phyloP scores from a whole-genome alignment of 495 filamentous ascomycete genomes.

The Aspergillus panamensis region DNA sequence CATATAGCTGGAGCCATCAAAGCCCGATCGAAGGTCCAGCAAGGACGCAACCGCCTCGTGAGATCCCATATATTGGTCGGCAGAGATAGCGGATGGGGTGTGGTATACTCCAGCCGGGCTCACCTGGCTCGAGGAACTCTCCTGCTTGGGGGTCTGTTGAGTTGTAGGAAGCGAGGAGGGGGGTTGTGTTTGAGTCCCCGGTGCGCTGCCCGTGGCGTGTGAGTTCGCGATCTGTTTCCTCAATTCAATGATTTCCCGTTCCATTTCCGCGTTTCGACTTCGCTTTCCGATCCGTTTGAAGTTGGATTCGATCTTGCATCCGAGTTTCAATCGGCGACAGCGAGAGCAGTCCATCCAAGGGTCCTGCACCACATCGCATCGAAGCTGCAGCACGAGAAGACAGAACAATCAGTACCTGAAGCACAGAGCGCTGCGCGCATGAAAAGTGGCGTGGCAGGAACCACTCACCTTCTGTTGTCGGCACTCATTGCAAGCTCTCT shows the following conservation, averaged over 20 bases:
- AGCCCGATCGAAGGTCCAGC: slow-evolving; percentile 64
- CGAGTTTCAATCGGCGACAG: slow-evolving; percentile 79
- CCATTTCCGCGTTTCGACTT: slow-evolving; percentile 89
- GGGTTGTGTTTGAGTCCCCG: slow-evolving; percentile 47
- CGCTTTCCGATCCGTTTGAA: slow-evolving; percentile 93
- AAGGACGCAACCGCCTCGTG: slow-evolving; percentile 82
- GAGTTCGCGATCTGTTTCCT: slow-evolving; percentile 63
- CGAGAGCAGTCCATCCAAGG: slow-evolving; percentile 77
- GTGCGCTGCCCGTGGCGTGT: slow-evolving; percentile 27
- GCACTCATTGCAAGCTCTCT: slow-evolving; percentile 92
- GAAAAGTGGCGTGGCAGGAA: neutral
- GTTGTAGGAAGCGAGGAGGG: slow-evolving; percentile 45
- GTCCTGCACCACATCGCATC: slow-evolving; percentile 87
- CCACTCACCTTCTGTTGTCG: slow-evolving; percentile 81
- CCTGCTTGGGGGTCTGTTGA: slow-evolving; percentile 52
- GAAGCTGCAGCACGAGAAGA: slow-evolving; percentile 55
- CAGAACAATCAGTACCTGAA: slow-evolving; percentile 5
- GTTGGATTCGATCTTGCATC: slow-evolving; percentile 89
- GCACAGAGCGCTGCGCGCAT: slow-evolving; percentile 3
- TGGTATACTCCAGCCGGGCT: slow-evolving; percentile 42
- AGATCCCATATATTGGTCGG: slow-evolving; percentile 68
- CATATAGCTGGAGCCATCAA: slow-evolving; percentile 46
- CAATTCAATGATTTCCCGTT: slow-evolving; percentile 58
- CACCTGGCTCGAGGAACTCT: slow-evolving; percentile 46
- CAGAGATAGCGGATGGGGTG: slow-evolving; percentile 42